phyloP scores from a whole-genome alignment of 2,329 filamentous ascomycete genomes.

The Venturia nashicola region DNA sequence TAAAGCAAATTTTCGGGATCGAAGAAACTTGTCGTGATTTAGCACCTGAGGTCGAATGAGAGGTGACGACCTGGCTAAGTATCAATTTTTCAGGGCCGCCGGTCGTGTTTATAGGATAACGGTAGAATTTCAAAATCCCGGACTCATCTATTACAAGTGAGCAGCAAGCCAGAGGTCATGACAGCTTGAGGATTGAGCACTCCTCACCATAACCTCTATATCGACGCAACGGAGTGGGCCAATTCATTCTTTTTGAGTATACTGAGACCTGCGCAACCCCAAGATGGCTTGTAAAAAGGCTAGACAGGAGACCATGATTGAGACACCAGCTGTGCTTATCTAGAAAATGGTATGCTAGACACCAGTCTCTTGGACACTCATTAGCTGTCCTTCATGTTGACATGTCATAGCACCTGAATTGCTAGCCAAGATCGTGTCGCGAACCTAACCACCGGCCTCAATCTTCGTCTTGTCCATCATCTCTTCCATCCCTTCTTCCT shows the following conservation, averaged over 20 bases:
- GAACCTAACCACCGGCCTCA: conserved; percentile 29
- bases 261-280: not conserved
- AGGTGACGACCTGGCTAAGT: too few species aligned
- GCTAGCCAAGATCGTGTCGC: not conserved
- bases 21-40: too few species aligned
- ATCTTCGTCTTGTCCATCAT: conserved; percentile 24
- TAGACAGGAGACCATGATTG: not conserved
- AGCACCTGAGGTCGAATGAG: too few species aligned
- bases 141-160: not conserved
- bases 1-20: too few species aligned
- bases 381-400: not conserved
- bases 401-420: not conserved
- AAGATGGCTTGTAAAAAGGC: not conserved
- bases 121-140: too few species aligned
- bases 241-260: too few species aligned
- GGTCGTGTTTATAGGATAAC: too few species aligned
- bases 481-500: conserved; percentile 39
- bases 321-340: too few species aligned
- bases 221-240: too few species aligned
- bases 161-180: not conserved
- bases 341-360: not conserved
- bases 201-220: too few species aligned
- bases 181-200: too few species aligned
- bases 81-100: too few species aligned
- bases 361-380: not conserved